Conservation (phyloP, 805 yeast genomes). For the Lipomyces anomalus region DNA sequence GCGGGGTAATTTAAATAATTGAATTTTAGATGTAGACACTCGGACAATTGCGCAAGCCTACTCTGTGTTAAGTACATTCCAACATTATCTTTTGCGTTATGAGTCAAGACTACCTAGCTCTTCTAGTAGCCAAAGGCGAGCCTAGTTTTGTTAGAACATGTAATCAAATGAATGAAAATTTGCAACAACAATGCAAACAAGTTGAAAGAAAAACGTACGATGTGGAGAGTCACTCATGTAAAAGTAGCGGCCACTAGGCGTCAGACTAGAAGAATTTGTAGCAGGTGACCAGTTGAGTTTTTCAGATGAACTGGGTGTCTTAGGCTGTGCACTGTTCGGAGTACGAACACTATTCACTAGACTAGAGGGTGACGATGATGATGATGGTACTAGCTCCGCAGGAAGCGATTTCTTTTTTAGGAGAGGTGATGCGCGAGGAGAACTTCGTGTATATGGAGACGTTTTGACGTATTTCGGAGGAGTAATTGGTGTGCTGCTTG, state of each 20-base stretch:
- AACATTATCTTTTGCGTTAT: too few relatives aligned
- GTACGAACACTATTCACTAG: too few relatives aligned
- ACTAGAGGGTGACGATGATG: too few relatives aligned
- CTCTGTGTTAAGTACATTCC: too few relatives aligned
- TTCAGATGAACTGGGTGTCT: not conserved
- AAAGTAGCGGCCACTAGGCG: constrained; percentile 17
- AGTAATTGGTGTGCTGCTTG: constrained; percentile 19
- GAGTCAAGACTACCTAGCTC: too few relatives aligned
- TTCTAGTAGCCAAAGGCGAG: too few relatives aligned
- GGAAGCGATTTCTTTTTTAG: constrained; percentile 10
- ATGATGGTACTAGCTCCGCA: not conserved
- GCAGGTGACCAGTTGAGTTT: not conserved
- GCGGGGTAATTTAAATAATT: too few relatives aligned
- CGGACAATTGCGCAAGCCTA: too few relatives aligned
- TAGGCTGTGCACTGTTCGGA: not conserved
- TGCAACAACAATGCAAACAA: too few relatives aligned
- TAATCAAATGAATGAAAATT: too few relatives aligned
- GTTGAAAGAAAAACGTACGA: not conserved
- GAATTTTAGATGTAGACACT: too few relatives aligned
- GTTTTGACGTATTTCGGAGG: constrained; percentile 27
- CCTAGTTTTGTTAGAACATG: too few relatives aligned
- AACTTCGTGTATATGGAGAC: constrained; percentile 19
- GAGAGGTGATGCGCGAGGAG: constrained; percentile 23
- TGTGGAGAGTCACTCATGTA: constrained; percentile 14
- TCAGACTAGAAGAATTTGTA: constrained; percentile 1